Percentiles rank a stretch among this genome's conserved stretches.
These are phyloP conservation scores for Ensete glaucum DNA, from an alignment of 176 grass and related monocot species.

Conservation along the genomic window DNA sequence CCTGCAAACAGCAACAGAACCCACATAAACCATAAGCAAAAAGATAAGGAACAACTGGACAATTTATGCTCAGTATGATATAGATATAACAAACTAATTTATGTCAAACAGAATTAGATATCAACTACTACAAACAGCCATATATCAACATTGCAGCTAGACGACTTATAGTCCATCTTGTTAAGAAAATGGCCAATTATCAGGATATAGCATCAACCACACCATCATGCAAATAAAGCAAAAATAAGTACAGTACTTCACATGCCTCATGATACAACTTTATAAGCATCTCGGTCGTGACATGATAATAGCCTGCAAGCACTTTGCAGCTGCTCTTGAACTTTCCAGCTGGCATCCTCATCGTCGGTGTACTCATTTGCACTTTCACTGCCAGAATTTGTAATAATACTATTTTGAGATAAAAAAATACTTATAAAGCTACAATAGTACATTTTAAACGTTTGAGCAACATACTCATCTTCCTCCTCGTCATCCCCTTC, in stretches of 20 bases:
- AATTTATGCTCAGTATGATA: not conserved
- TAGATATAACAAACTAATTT: not conserved
- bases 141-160: not conserved
- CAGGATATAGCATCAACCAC: not conserved
- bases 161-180: not conserved
- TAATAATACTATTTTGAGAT: conserved; percentile 7
- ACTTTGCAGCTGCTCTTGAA: conserved; percentile 89
- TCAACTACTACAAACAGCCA: not conserved
- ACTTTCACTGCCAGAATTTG: conserved; percentile 60
- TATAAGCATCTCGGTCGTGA: conserved; percentile 78
- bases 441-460: conserved; percentile 20
- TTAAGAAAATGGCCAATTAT: not conserved
- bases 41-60: not conserved
- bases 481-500: conserved; percentile 85
- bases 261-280: conserved; percentile 80
- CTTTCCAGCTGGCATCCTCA: conserved; percentile 98
- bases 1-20: conserved; percentile 32
- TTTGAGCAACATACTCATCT: conserved; percentile 62
- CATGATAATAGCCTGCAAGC: conserved; percentile 85
- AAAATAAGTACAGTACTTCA: not conserved
- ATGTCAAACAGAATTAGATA: not conserved
- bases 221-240: not conserved
- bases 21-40: not conserved
- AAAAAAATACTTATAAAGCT: not conserved
- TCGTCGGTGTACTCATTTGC: conserved; percentile 96